phyloP scores from a whole-genome alignment of 768 basidiomycete species.

The Tubosaeta sp. region DNA sequence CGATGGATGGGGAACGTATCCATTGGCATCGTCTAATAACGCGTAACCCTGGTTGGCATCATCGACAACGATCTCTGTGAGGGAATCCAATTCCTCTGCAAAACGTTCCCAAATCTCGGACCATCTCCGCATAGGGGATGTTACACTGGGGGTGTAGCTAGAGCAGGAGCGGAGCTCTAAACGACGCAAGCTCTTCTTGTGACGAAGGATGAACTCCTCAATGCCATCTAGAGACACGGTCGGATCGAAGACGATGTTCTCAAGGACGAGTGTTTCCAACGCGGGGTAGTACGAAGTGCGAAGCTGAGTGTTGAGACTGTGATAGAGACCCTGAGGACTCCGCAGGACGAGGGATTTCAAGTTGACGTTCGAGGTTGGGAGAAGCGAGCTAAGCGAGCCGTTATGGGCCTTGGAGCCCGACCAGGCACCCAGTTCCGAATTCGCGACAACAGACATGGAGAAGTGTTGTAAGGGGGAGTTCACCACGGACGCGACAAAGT shows the following conservation, averaged over 20 bases:
- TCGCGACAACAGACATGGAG: conserved; percentile 29
- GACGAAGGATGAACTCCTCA: conserved; percentile 30
- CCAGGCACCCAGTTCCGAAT: conserved; percentile 28
- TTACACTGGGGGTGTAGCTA: conserved; percentile 20
- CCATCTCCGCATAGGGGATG: conserved; percentile 22
- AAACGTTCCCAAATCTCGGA: conserved; percentile 25
- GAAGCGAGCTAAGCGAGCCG: conserved; percentile 21
- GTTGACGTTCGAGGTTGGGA: conserved; percentile 18
- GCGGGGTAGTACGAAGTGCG: conserved; percentile 20
- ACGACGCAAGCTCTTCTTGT: conserved; percentile 23
- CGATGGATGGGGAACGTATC: conserved; percentile 21
- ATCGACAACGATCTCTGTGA: conserved; percentile 22
- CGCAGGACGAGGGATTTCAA: conserved; percentile 22
- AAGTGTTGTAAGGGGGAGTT: conserved; percentile 28
- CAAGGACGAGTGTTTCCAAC: conserved; percentile 25
- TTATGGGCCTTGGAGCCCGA: conserved; percentile 30
- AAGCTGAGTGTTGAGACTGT: conserved; percentile 24
- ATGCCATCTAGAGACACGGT: conserved; percentile 18
- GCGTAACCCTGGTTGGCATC: conserved; percentile 19
- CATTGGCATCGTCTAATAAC: conserved; percentile 17
- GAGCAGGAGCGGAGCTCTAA: conserved; percentile 25
- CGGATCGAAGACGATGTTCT: conserved; percentile 29
- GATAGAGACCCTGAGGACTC: conserved; percentile 28
- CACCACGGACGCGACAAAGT: conserved; percentile 23
- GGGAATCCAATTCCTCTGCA: conserved; percentile 17